Percentiles rank a stretch among this genome's conserved stretches.
Evolutionary conservation across 2,329 filamentous ascomycete genomes (phyloP).

Genomic region (Sporothrix variecibatus): DNA sequence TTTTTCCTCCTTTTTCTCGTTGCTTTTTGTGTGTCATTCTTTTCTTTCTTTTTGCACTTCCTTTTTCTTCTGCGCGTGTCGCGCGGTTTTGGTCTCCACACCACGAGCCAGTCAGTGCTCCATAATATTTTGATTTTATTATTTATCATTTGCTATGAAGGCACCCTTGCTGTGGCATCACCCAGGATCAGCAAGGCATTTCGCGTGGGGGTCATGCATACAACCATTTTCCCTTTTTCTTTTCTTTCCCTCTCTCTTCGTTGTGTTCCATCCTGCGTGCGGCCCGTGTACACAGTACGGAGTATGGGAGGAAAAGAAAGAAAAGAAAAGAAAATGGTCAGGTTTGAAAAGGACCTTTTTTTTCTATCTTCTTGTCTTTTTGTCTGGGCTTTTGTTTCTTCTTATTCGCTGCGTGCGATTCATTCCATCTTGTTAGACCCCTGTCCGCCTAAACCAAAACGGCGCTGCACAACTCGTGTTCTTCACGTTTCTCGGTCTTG

Average conservation of each 20-base stretch:
- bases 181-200: constrained; percentile 16
- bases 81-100: neutral
- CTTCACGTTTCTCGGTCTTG: neutral
- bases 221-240: neutral
- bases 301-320: neutral
- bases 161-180: constrained; percentile 4
- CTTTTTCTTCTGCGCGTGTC: neutral
- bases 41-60: neutral
- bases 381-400: neutral
- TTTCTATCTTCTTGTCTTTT: neutral
- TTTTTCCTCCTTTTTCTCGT: neutral
- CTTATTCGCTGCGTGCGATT: neutral
- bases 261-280: neutral
- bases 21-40: neutral
- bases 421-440: neutral
- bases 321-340: neutral
- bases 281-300: neutral
- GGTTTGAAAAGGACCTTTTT: neutral
- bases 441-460: neutral
- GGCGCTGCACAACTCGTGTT: neutral
- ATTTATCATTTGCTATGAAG: neutral
- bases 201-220: constrained; percentile 22
- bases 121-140: neutral
- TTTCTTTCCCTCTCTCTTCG: too few relatives aligned
- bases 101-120: neutral